Conservation (phyloP, 108 stramenopile species). For the Discostella pseudostelligera region DNA sequence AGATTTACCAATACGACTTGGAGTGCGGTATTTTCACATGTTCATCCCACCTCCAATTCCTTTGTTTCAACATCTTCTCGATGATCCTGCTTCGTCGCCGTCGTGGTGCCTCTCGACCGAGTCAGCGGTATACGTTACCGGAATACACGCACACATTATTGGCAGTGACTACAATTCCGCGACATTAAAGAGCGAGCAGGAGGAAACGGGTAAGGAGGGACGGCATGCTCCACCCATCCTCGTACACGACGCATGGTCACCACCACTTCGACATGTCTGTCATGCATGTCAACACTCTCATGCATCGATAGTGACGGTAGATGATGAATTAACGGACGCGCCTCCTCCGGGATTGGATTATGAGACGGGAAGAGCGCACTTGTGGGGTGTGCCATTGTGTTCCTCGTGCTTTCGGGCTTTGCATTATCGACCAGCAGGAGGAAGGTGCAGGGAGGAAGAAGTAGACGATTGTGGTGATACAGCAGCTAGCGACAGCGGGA, state of each 20-base stretch:
- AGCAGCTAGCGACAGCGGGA: neutral
- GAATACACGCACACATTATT: constrained; percentile 20
- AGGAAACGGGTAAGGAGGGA: neutral
- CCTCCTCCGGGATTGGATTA: constrained; percentile 12
- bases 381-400: constrained; percentile 16
- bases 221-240: constrained; percentile 8
- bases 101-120: constrained; percentile 16
- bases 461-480: neutral
- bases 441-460: neutral
- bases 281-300: constrained; percentile 27
- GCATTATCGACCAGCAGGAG: constrained; percentile 3
- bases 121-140: constrained; percentile 40
- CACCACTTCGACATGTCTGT: constrained; percentile 13
- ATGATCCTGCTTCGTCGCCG: neutral
- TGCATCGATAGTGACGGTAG: constrained; percentile 31
- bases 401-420: constrained; percentile 15
- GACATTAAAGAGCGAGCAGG: neutral
- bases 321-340: constrained; percentile 24
- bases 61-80: constrained; percentile 2
- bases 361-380: neutral
- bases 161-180: neutral
- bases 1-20: constrained; percentile 61
- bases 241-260: constrained; percentile 33
- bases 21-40: constrained; percentile 69
- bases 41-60: constrained; percentile 17